Percentiles rank a stretch among this genome's conserved stretches.
Evolutionary conservation across 495 filamentous ascomycete genomes (phyloP).

Genomic region (Massariosphaeria phaeospora): DNA sequence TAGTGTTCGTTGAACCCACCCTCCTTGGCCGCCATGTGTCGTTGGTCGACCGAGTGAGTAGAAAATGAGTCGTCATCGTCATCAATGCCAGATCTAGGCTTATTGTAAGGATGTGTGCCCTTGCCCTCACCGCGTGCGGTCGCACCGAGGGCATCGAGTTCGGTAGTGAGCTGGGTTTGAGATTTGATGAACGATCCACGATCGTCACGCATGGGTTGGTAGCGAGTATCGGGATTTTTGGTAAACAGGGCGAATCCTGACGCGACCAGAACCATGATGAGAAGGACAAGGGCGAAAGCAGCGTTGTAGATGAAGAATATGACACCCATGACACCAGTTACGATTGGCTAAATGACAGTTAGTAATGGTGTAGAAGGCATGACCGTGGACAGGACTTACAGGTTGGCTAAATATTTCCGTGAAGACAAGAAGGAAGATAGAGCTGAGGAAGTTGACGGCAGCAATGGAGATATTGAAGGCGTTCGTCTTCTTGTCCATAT

Average conservation of each 20-base stretch:
- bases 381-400: constrained; percentile 44
- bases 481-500: constrained; percentile 99
- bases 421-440: constrained; percentile 88
- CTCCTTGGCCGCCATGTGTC: constrained; percentile 20
- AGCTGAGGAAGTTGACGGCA: constrained; percentile 84
- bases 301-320: constrained; percentile 92
- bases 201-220: constrained; percentile 96
- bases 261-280: constrained; percentile 82
- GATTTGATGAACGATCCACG: constrained; percentile 98
- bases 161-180: constrained; percentile 78
- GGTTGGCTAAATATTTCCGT: constrained; percentile 92
- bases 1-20: constrained; percentile 22
- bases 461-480: constrained; percentile 92
- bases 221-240: constrained; percentile 93
- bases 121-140: constrained; percentile 85
- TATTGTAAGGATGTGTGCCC: constrained; percentile 51
- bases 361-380: constrained; percentile 6
- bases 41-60: constrained; percentile 7
- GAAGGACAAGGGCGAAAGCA: constrained; percentile 74
- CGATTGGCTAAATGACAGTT: constrained; percentile 53
- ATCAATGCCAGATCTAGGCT: constrained; percentile 66
- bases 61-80: constrained; percentile 43
- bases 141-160: constrained; percentile 87
- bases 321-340: constrained; percentile 89
- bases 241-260: constrained; percentile 77